Base-by-base conservation (phyloP, 2,329 filamentous ascomycete species). In the Monosporascus ibericus region DNA sequence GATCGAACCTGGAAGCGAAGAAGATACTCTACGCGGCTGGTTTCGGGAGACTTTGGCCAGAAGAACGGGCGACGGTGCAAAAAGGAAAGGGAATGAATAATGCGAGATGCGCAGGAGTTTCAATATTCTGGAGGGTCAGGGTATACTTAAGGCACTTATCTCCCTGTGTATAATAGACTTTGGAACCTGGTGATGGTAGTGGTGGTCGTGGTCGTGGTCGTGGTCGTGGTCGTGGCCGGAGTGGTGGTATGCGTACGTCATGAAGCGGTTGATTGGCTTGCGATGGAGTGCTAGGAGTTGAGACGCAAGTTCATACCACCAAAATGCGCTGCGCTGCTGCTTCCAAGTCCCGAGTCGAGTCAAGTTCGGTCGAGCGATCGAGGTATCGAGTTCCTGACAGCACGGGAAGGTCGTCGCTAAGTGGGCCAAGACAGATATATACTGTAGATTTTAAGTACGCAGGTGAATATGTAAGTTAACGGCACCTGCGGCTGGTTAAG, bases 341-440 rank as follows among this genome's bases (percentile, higher is more conserved):
- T 27, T 46, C 22, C 24, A 27, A 27, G 42, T 46, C 11, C 7
- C 15, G 42, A 24, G 9, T 34, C 11, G 30, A 34, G 30, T 14
- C 30, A 34, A 34, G 30, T 14, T 34, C 30, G 30, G 30, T 14
- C 9, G 30, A 40, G 38, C 4, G 17, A 8, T 20, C 18, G 17
- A n/a, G 17, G 6, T 40, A 39, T 54, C 47, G 51, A 51, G 48
- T 55, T 52, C 54, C 46, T 51, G 51, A 39, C 51, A 50, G 48
- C 50, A 24, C 48, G 42, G 48, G 38, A 48, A 44, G 25, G 48
- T 52, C 34, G 53, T 50, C 44, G 46, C 20, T 52, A 46, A 48
- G 47, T 48, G 50, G 44, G n/a, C 48, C 38, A 39, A 27, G 30
- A 5, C 30, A 34, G 30, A 34, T 14, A 51, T 14, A 51, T 51